Percentiles rank a stretch among this genome's conserved stretches.
These are phyloP conservation scores for Sporothrix curviconia DNA, from an alignment of 2,329 filamentous ascomycete genomes.

Conservation along the genomic window DNA sequence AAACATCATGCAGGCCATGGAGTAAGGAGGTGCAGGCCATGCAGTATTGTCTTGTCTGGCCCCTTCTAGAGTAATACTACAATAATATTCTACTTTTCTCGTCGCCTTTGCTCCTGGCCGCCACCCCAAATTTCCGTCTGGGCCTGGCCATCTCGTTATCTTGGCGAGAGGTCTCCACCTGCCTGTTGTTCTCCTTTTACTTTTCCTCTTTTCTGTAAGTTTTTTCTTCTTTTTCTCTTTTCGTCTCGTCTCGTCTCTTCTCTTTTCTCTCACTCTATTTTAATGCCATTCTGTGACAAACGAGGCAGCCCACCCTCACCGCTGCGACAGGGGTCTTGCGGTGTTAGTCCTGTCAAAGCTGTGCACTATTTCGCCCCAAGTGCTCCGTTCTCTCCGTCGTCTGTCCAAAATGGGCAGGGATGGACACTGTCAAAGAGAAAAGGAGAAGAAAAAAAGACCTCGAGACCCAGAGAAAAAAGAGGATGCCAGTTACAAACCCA, in stretches of 20 bases:
- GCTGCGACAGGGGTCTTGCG: too few relatives aligned
- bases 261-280: neutral
- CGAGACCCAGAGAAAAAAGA: neutral
- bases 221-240: neutral
- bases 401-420: neutral
- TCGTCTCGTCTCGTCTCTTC: neutral
- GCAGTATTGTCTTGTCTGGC: neutral
- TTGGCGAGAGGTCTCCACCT: neutral
- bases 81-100: too few relatives aligned
- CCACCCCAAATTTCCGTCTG: neutral
- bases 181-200: too few relatives aligned
- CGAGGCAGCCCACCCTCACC: too few relatives aligned
- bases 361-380: neutral
- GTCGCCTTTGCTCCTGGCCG: neutral
- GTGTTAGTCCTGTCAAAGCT: too few relatives aligned
- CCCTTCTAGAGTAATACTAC: too few relatives aligned
- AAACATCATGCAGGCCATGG: conserved; percentile 1
- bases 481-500: too few relatives aligned
- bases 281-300: neutral
- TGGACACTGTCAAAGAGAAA: neutral
- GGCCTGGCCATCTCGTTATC: neutral
- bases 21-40: neutral
- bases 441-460: neutral
- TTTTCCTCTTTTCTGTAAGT: too few relatives aligned
- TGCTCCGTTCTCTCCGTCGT: neutral